Evolutionary conservation across 192 early-diverging fungal genomes (phyloP).

Genomic region (Podila epigama): DNA sequence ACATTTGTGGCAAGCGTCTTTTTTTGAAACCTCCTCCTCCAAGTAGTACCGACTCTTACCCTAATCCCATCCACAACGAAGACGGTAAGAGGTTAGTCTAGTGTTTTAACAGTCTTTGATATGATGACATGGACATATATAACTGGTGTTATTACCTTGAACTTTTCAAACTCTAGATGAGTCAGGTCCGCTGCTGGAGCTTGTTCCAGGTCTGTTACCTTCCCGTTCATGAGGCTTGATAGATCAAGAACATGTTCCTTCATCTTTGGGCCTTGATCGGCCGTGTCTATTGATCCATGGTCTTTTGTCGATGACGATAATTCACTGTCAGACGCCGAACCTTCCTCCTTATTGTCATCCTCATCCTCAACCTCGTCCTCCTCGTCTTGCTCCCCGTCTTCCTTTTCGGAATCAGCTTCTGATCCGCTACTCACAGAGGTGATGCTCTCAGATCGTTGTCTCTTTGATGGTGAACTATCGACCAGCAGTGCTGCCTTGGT

Average conservation of each 20-base stretch:
- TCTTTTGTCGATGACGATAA: too few species aligned
- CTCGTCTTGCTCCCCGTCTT: not conserved
- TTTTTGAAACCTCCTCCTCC: not conserved
- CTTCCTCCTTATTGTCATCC: not conserved
- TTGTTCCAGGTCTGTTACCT: not conserved
- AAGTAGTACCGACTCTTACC: constrained; percentile 33
- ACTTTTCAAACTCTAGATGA: constrained; percentile 27
- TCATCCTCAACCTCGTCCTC: not conserved
- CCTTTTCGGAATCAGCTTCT: not conserved
- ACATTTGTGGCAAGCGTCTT: constrained; percentile 4
- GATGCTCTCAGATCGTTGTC: too few species aligned
- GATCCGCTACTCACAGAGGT: not conserved
- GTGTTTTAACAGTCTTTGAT: too few species aligned
- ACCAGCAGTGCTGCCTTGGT: not conserved
- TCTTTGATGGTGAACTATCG: not conserved
- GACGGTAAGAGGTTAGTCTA: not conserved
- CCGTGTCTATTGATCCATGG: too few species aligned
- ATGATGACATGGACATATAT: too few species aligned
- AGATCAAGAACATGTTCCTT: constrained; percentile 31
- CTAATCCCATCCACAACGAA: not conserved
- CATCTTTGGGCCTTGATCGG: too few species aligned
- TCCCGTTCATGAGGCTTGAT: not conserved
- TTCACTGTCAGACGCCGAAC: too few species aligned
- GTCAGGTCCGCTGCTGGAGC: constrained; percentile 20
- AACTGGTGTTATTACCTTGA: constrained; percentile 20